These are phyloP conservation scores for Eruca vesicaria DNA, from an alignment of 441 rosid genomes.

Conservation along the genomic window DNA sequence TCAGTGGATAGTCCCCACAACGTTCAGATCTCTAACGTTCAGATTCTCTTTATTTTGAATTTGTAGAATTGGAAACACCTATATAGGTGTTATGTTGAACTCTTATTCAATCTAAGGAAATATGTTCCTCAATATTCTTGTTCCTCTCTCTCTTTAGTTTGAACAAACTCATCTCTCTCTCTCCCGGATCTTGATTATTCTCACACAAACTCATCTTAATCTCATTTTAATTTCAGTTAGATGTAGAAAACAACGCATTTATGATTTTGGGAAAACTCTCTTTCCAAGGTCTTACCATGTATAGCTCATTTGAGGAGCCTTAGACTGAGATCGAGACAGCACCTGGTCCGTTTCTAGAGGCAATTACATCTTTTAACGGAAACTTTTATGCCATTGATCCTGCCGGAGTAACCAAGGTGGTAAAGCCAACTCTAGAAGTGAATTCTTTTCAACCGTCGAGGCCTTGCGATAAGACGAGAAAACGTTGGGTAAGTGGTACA, in stretches of 20 bases:
- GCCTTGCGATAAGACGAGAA: slow-evolving; percentile 2
- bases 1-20: too few species aligned
- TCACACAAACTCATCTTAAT: too few species aligned
- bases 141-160: too few species aligned
- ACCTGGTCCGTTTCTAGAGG: neutral
- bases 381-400: neutral
- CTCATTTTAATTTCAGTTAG: neutral
- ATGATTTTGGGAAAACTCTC: slow-evolving; percentile 1
- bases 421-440: slow-evolving; percentile 3
- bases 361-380: neutral
- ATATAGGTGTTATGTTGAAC: too few species aligned
- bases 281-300: slow-evolving; percentile 4
- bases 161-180: too few species aligned
- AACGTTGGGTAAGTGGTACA: slow-evolving; percentile 19
- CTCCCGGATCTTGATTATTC: too few species aligned
- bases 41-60: too few species aligned
- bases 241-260: neutral
- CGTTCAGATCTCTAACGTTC: too few species aligned
- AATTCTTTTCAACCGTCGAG: slow-evolving; percentile 8
- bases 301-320: slow-evolving; percentile 1
- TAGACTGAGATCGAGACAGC: slow-evolving; percentile 10
- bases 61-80: too few species aligned
- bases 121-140: too few species aligned
- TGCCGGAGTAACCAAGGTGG: slow-evolving; percentile 7
- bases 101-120: too few species aligned